A percentile compares a stretch with the other conserved stretches of the same genome.
Evolutionary conservation across 768 basidiomycete species (phyloP).

Genomic region (Lactifluus pinguis): DNA sequence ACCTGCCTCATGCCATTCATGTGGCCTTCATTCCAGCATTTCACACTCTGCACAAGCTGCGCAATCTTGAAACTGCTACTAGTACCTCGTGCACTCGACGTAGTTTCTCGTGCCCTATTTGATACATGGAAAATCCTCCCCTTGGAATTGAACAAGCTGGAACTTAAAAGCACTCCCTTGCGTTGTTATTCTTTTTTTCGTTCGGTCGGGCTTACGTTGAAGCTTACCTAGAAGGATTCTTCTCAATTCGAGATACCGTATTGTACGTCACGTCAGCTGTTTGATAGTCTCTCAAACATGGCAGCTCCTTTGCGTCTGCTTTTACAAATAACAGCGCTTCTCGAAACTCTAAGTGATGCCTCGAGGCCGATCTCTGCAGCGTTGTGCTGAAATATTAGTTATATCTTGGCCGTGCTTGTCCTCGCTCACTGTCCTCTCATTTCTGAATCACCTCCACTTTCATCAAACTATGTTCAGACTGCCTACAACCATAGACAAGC

Average conservation of each 20-base stretch:
- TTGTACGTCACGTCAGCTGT: neutral
- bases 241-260: too few species aligned
- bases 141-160: neutral
- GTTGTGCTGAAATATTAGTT: neutral
- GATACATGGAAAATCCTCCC: neutral
- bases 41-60: neutral
- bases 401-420: neutral
- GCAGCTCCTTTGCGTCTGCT: neutral
- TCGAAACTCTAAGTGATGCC: neutral
- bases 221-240: too few species aligned
- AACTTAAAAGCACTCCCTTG: too few species aligned
- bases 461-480: neutral
- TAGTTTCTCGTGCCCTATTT: neutral
- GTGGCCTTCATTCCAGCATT: neutral
- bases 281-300: neutral
- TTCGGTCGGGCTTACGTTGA: too few species aligned
- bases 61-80: neutral
- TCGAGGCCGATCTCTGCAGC: slow-evolving; percentile 9
- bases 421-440: neutral
- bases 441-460: neutral
- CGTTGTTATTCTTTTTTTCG: too few species aligned
- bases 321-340: neutral
- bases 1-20: neutral
- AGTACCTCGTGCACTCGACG: neutral
- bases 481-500: neutral